These are phyloP conservation scores for Telopea speciosissima DNA, from an alignment of 177 flowering plant genomes.

Conservation along the genomic window DNA sequence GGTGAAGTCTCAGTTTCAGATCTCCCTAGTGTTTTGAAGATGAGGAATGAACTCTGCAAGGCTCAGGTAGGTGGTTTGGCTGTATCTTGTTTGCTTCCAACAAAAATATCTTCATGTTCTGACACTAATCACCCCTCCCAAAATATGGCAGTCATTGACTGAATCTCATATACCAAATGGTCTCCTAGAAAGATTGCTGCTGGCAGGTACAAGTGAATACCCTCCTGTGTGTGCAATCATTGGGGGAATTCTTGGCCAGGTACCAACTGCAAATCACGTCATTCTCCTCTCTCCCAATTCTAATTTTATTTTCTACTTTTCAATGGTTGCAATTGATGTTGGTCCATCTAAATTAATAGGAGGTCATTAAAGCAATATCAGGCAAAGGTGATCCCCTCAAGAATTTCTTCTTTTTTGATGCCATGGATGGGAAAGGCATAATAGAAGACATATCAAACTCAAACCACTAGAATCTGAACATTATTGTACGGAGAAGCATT, in stretches of 20 bases:
- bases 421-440: constrained; percentile 78
- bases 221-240: constrained; percentile 93
- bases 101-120: neutral
- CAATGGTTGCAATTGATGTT: neutral
- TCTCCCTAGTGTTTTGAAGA: constrained; percentile 55
- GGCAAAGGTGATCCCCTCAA: constrained; percentile 90
- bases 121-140: neutral
- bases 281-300: neutral
- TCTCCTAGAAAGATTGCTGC: constrained; percentile 62
- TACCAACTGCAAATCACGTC: constrained; percentile 9
- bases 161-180: constrained; percentile 64
- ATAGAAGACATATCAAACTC: constrained; percentile 67
- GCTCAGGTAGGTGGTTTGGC: constrained; percentile 39
- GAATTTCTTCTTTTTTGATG: constrained; percentile 90
- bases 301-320: neutral
- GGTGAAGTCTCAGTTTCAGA: constrained; percentile 61
- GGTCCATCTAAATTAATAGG: constrained; percentile 34
- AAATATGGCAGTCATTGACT: constrained; percentile 44
- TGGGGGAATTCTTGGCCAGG: constrained; percentile 98
- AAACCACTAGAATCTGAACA: constrained; percentile 15
- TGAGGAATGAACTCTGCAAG: constrained; percentile 68
- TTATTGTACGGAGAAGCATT: neutral
- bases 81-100: neutral
- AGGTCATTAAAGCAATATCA: constrained; percentile 90
- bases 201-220: constrained; percentile 47